Conservation (phyloP, 1,284 basidiomycete species). For the Entoloma clypeatum region DNA sequence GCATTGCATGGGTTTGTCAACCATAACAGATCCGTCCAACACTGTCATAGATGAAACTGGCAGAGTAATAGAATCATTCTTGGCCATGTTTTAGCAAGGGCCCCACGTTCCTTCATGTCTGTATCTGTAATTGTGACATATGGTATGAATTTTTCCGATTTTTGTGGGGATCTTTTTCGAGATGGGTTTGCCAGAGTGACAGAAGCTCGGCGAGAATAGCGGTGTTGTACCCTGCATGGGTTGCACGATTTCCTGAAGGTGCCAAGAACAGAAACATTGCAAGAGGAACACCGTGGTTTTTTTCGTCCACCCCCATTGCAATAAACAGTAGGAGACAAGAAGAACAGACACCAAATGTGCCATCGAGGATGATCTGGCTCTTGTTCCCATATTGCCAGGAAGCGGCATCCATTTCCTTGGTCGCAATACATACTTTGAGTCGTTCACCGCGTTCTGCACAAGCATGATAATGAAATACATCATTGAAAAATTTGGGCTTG, state of each 20-base stretch:
- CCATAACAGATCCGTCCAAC: slow-evolving; percentile 36
- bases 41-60: slow-evolving; percentile 36
- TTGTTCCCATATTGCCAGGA: slow-evolving; percentile 32
- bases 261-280: slow-evolving; percentile 38
- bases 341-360: slow-evolving; percentile 36
- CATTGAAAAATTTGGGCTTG: slow-evolving; percentile 4
- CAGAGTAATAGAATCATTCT: slow-evolving; percentile 32
- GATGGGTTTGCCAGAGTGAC: slow-evolving; percentile 19
- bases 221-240: slow-evolving; percentile 33
- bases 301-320: slow-evolving; percentile 30
- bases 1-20: too few relatives aligned
- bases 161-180: slow-evolving; percentile 8
- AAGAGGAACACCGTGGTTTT: slow-evolving; percentile 20
- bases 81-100: slow-evolving; percentile 28
- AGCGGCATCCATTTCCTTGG: slow-evolving; percentile 31
- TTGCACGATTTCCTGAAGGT: slow-evolving; percentile 26
- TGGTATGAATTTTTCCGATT: slow-evolving; percentile 21
- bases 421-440: slow-evolving; percentile 23
- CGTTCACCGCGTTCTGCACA: slow-evolving; percentile 15
- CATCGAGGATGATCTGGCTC: slow-evolving; percentile 33
- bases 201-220: slow-evolving; percentile 29
- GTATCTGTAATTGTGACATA: slow-evolving; percentile 35
- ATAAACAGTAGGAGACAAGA: slow-evolving; percentile 33
- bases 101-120: slow-evolving; percentile 33
- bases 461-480: slow-evolving; percentile 19